Base-by-base conservation (phyloP, 2,329 filamentous ascomycete genomes). In the Daldinia sp. region DNA sequence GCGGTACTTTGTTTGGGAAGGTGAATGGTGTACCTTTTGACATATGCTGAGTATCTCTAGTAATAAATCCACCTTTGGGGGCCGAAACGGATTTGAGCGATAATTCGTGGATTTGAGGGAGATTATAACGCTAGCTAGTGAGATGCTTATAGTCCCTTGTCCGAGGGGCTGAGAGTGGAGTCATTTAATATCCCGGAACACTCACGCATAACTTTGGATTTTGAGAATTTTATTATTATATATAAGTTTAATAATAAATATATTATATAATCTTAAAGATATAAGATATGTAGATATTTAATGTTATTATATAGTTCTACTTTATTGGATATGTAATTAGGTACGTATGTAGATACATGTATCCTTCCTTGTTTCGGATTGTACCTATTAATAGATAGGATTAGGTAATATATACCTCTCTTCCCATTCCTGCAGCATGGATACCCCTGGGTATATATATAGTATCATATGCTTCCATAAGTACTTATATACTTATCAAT, bases 151-250 rank as follows among this genome's bases (percentile, higher is more conserved):
- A 47, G 47, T 34, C 30, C 51, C 43, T 23, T 30, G 32, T 32
- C 43, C 48, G 17, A 51, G 27, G 58, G 47, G 58, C 58, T 61
- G 52, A 61, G 45, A 50, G 51, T 61, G 58, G 58, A 23, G 58
- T 45, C 32, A 50, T 55, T n/a, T 19, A 15, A 21, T 34, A 45
- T 30, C 5, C 10, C 19, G 39, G 47, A 29, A 21, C 13, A 21
- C 17, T 2, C 45, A 29, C 39, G 25, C 13, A 45, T 3, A 45
- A 45, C 39, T 45, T 43, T 13, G 21, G 39, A 45, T 25, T 13
- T 45, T 27, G 11, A n/a, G n/a, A n/a, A n/a, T n/a, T n/a, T 45
- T 35, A 13, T 32, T 41, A 21, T 43, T 45, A 45, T 45, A n/a
- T 23, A n/a, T 45, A 45, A 43, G 39, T 23, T 27, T 45, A 45